Conservation (phyloP, 2,329 filamentous ascomycete genomes). For the Geosmithia flava region DNA sequence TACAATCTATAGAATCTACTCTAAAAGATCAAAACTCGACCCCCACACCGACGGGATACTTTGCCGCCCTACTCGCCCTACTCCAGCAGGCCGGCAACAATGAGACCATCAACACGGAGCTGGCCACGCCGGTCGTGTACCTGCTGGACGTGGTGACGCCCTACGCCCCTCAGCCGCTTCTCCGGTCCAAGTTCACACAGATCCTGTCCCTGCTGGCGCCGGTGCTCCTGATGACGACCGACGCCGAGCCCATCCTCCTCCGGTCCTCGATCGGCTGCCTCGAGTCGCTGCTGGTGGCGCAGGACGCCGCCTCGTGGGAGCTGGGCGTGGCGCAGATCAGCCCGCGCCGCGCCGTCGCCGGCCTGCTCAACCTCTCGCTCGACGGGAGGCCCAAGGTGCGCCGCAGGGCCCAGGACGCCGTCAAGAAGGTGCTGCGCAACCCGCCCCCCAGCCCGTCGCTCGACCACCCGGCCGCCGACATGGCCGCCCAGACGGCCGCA, state of each 20-base stretch:
- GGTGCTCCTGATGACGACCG: slow-evolving; percentile 56
- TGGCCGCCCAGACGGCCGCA: slow-evolving; percentile 88
- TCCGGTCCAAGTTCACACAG: slow-evolving; percentile 89
- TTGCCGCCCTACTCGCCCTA: slow-evolving; percentile 84
- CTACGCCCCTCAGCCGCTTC: slow-evolving; percentile 70
- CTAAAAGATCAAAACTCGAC: slow-evolving; percentile 78
- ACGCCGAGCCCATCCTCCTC: slow-evolving; percentile 78
- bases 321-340: slow-evolving; percentile 72
- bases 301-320: slow-evolving; percentile 82
- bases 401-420: slow-evolving; percentile 81
- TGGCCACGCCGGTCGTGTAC: slow-evolving; percentile 81
- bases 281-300: slow-evolving; percentile 80
- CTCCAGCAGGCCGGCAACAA: slow-evolving; percentile 63
- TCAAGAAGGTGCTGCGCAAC: slow-evolving; percentile 70
- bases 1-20: slow-evolving; percentile 86
- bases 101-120: slow-evolving; percentile 65
- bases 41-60: slow-evolving; percentile 80
- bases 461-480: slow-evolving; percentile 89
- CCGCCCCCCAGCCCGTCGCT: slow-evolving; percentile 84
- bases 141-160: slow-evolving; percentile 87
- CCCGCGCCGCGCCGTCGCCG: slow-evolving; percentile 76
- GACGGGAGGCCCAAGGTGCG: slow-evolving; percentile 88
- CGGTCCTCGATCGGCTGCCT: slow-evolving; percentile 84
- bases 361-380: slow-evolving; percentile 70
- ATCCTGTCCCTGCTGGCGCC: slow-evolving; percentile 82